Base-by-base conservation (phyloP, 2,329 filamentous ascomycete species). In the Monosporascus sp. region DNA sequence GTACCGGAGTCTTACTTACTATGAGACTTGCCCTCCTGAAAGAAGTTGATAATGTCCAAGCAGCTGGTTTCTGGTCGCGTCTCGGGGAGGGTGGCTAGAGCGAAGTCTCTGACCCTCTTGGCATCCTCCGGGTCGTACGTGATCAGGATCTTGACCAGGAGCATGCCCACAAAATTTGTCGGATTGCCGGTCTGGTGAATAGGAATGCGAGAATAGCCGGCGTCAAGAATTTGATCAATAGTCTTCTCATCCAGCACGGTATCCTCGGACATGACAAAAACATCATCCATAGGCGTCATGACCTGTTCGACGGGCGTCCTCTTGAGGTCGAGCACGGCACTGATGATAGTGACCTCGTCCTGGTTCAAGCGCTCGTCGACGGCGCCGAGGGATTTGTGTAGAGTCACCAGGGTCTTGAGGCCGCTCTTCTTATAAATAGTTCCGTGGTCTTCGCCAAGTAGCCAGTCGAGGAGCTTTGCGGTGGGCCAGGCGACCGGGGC, bases 301-400 rank as follows among this genome's bases (percentile, higher is more conserved):
- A 99, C 96, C 65, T 84, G 88, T 45, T 90, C 90, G 6, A 99
- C 92, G 0, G 93, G 80, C 75, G 99, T 99, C 61, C 94, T 92
- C 75, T 97, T 99, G 60, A 99, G 78, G 67, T 99, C 94, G 53
- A 99, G 76, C 15, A 97, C 94, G 38, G 94, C 93, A 60, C 90
- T 96, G 71, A 99, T 99, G 69, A 99, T 99, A 55, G 94, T 97
- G 60, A 99, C 94, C 71, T 99, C 94, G 66, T 99, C 94, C 61
- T 96, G 88, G 70, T 97, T 97, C 51, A 99, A 77, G 53, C 94
- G 87, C 66, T 99, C 91, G 39, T 88, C 88, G 31, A 88, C 87
- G 46, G 90, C 85, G 27, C 94, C 94, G 14, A 97, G 75, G 2
- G 89, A 95, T 71, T 95, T 91, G 75, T 99, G 94, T 17, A 99